A percentile compares a stretch with the other conserved stretches of the same genome.
These are phyloP conservation scores for Fonsecaea monophora DNA, from an alignment of 2,329 filamentous ascomycete genomes.

Conservation along the genomic window DNA sequence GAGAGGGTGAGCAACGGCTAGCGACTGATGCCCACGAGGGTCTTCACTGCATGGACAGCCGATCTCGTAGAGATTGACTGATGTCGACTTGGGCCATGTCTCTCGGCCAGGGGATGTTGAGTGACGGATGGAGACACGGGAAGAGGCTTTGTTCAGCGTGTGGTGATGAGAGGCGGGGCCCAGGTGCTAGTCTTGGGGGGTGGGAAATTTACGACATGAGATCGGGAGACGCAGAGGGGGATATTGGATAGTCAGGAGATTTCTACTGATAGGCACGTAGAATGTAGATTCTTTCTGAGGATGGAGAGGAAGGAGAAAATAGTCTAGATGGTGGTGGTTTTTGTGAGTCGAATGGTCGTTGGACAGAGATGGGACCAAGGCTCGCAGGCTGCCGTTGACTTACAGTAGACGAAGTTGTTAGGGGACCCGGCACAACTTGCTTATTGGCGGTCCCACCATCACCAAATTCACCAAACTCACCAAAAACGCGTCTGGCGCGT, in stretches of 20 bases:
- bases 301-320: neutral
- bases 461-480: conserved; percentile 4
- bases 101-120: conserved; percentile 11
- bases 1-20: neutral
- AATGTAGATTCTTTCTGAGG: neutral
- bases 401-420: neutral
- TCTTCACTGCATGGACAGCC: conserved; percentile 20
- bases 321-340: neutral
- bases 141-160: neutral
- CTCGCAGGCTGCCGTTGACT: conserved; percentile 3
- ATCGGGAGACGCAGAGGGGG: conserved; percentile 2
- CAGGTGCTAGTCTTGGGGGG: conserved; percentile 16
- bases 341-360: conserved; percentile 5
- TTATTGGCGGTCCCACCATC: neutral
- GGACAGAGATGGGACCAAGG: conserved; percentile 8
- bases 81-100: conserved; percentile 28
- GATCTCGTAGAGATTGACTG: conserved; percentile 17
- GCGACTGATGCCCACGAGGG: neutral
- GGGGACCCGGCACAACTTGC: conserved; percentile 4
- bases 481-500: conserved; percentile 6
- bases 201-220: neutral
- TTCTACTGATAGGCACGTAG: neutral
- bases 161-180: conserved; percentile 25
- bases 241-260: neutral
- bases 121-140: neutral